Evolutionary conservation across 306 rosid species (phyloP).

Genomic region (Lithocarpus polystachyus): DNA sequence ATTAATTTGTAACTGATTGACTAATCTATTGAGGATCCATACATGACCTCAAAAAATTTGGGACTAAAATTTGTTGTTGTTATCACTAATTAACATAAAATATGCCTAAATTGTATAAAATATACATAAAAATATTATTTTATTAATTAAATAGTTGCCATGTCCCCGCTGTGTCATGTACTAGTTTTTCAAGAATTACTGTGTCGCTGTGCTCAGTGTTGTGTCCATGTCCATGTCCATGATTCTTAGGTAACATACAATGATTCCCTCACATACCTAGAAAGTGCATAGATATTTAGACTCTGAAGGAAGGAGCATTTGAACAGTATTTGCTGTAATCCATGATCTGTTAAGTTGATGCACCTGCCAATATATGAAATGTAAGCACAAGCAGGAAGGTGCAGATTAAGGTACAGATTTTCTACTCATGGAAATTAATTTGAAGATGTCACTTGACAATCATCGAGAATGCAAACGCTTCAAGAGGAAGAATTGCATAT

Average conservation of each 20-base stretch:
- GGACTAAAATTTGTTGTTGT: no score
- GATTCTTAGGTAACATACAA: neutral
- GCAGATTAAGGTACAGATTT: neutral
- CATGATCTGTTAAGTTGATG: conserved; percentile 61
- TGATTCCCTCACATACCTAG: conserved; percentile 50
- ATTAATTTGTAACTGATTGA: no score
- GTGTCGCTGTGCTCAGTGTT: no score
- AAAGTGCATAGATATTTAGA: conserved; percentile 79
- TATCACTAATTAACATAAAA: no score
- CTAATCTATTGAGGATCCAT: no score
- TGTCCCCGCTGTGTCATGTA: no score
- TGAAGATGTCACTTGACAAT: conserved; percentile 6
- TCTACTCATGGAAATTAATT: conserved; percentile 1
- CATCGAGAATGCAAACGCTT: conserved; percentile 1
- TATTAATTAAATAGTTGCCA: no score
- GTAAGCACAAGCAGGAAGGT: conserved; percentile 10
- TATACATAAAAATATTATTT: no score
- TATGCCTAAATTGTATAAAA: no score
- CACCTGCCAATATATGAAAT: conserved; percentile 48
- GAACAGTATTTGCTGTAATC: conserved; percentile 56
- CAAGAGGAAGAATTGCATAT: neutral
- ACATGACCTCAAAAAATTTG: no score
- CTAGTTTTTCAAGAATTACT: no score
- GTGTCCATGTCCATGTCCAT: no score
- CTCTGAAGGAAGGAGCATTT: conserved; percentile 54